These are phyloP conservation scores for Aspergillus baeticus DNA, from an alignment of 495 filamentous ascomycete species.

Conservation along the genomic window DNA sequence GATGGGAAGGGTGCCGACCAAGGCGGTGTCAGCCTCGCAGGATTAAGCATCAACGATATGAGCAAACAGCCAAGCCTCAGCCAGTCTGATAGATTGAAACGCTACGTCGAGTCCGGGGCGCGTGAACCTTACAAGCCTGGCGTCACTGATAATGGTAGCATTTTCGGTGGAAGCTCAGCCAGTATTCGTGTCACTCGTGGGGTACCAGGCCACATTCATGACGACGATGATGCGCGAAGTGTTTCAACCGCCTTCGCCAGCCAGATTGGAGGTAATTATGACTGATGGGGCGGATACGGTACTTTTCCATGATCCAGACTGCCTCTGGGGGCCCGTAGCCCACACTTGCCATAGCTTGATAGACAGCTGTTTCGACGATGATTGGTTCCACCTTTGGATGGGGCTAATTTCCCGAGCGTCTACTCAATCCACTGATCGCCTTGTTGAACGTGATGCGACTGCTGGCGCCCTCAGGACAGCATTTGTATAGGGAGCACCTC, in stretches of 20 bases:
- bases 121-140: slow-evolving; percentile 47
- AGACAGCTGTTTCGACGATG: slow-evolving; percentile 15
- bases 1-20: slow-evolving; percentile 74
- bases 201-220: slow-evolving; percentile 45
- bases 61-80: slow-evolving; percentile 77
- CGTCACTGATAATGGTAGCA: slow-evolving; percentile 60
- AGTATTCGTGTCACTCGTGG: slow-evolving; percentile 54
- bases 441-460: slow-evolving; percentile 11
- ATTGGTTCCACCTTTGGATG: slow-evolving; percentile 13
- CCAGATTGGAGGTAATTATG: slow-evolving; percentile 87
- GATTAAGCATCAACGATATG: slow-evolving; percentile 73
- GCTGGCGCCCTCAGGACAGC: slow-evolving; percentile 14
- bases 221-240: slow-evolving; percentile 92
- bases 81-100: slow-evolving; percentile 79
- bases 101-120: slow-evolving; percentile 82
- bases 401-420: slow-evolving; percentile 16
- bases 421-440: slow-evolving; percentile 11
- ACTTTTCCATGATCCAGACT: slow-evolving; percentile 14
- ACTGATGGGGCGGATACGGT: slow-evolving; percentile 57
- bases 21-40: slow-evolving; percentile 81
- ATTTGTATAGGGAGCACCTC: slow-evolving; percentile 16
- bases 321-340: slow-evolving; percentile 14
- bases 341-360: slow-evolving; percentile 12
- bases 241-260: slow-evolving; percentile 95
- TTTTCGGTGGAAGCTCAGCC: slow-evolving; percentile 73